A percentile compares a stretch with the other conserved stretches of the same genome.
These are phyloP conservation scores for Exophiala bonariae DNA, from an alignment of 2,329 filamentous ascomycete genomes.

Conservation along the genomic window DNA sequence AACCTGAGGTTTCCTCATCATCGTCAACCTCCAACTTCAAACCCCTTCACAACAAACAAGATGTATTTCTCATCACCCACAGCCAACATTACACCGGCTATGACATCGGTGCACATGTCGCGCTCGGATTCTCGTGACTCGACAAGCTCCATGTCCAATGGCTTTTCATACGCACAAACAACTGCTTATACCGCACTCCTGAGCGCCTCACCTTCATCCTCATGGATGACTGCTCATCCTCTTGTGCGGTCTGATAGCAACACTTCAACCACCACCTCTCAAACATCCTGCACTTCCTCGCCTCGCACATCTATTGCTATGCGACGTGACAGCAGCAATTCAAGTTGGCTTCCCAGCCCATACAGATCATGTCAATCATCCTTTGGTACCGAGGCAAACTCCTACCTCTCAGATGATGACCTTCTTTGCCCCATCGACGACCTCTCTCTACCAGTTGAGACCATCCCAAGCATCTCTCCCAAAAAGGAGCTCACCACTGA, in stretches of 20 bases:
- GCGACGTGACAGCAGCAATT: conserved; percentile 27
- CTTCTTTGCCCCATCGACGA: conserved; percentile 21
- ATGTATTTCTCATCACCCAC: conserved; percentile 29
- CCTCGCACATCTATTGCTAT: conserved; percentile 15
- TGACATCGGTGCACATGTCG: conserved; percentile 29
- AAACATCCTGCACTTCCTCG: conserved; percentile 10
- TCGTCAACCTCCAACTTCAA: conserved; percentile 9
- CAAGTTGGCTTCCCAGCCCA: conserved; percentile 27
- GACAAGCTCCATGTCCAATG: conserved; percentile 15
- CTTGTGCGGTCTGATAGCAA: conserved; percentile 19
- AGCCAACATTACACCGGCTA: conserved; percentile 27
- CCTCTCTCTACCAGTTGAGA: conserved; percentile 23
- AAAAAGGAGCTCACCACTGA: conserved; percentile 29
- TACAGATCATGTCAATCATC: conserved; percentile 29
- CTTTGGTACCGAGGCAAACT: conserved; percentile 23
- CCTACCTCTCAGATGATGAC: conserved; percentile 30
- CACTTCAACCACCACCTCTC: conserved; percentile 11
- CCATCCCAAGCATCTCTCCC: conserved; percentile 21
- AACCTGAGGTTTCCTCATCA: conserved; percentile 2
- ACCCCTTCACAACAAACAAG: conserved; percentile 8
- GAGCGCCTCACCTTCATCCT: conserved; percentile 24
- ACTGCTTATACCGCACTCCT: conserved; percentile 23
- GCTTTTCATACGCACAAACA: conserved; percentile 13
- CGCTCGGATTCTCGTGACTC: conserved; percentile 29
- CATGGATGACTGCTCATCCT: conserved; percentile 16